Evolutionary conservation across 208 protist genomes (phyloP), one percentile per base, ranked within the genome.

Genomic region (Trypanosomatidae sp.): DNA sequence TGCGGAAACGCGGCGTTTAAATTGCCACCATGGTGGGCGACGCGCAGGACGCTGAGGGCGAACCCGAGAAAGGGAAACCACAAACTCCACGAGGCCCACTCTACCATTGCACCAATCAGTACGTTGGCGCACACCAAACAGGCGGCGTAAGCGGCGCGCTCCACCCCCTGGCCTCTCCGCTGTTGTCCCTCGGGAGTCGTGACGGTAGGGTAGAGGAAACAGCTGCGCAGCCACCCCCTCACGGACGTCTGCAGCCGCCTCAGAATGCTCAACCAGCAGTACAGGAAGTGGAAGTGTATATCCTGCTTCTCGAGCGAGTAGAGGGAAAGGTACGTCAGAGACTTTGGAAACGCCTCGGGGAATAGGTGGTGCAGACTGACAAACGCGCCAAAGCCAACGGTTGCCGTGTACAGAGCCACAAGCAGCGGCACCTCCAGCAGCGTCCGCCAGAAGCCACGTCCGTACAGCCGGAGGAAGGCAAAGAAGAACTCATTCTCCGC

Each of bases 101-200:
- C 74, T 25, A 78, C 13, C 49, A 56, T 13, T 10, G 46, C 67
- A 15, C 74, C 74, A 10, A 78, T 69, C 53, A 69, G 5, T 15
- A 78, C 33, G 67, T 72, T 68, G 60, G 43, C 74, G 60, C 66
- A 69, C 28, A 78, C 28, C 55, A 78, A 46, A n/a, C 67, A 73
- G 44, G 64, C 74, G 1, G 3, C 41, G 60, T 73, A 78, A 12
- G 74, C 74, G 3, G 33, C 25, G 17, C 28, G 46, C 50, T 78
- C 74, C 59, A 78, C 46, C 25, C n/a, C 47, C 28, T 62, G 33
- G 19, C 43, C 33, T 19, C 59, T 60, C 5, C 15, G 25, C 52
- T 15, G 13, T 4, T 41, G 53, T 0, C 28, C 7, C 39, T 66
- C 65, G 28, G 43, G 44, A 33, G 65, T 39, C 3, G 25, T 1